Evolutionary conservation across 257 asterid genomes (phyloP).

Genomic region (Lavandula angustifolia): DNA sequence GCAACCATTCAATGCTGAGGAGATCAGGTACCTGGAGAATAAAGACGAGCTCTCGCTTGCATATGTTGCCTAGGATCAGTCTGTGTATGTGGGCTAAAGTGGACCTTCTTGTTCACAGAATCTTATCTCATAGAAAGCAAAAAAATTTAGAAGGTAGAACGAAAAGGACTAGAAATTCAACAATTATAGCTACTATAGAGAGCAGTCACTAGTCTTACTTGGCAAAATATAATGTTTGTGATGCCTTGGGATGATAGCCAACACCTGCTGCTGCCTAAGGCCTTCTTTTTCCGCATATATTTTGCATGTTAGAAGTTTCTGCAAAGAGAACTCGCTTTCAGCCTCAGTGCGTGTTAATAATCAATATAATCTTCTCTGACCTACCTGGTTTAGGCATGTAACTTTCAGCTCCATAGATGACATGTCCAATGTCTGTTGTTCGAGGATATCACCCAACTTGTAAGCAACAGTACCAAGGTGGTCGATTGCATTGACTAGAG

Average conservation of each 20-base stretch:
- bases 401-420: slow-evolving; percentile 71
- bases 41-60: slow-evolving; percentile 61
- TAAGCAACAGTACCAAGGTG: slow-evolving; percentile 98
- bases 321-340: slow-evolving; percentile 22
- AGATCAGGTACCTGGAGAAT: slow-evolving; percentile 64
- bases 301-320: slow-evolving; percentile 86
- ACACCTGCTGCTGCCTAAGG: slow-evolving; percentile 85
- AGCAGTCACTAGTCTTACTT: slow-evolving; percentile 47
- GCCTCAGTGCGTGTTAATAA: slow-evolving; percentile 33
- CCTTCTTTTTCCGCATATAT: slow-evolving; percentile 80
- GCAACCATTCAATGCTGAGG: slow-evolving; percentile 20
- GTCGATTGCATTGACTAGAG: slow-evolving; percentile 97
- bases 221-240: slow-evolving; percentile 96
- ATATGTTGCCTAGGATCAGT: slow-evolving; percentile 62
- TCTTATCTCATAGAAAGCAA: slow-evolving; percentile 46
- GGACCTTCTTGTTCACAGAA: slow-evolving; percentile 86
- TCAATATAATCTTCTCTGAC: slow-evolving; percentile 17
- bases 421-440: slow-evolving; percentile 70
- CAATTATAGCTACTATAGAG: slow-evolving; percentile 6
- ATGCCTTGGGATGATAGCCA: slow-evolving; percentile 86
- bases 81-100: slow-evolving; percentile 74
- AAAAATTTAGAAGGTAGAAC: slow-evolving; percentile 17
- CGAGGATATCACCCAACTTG: slow-evolving; percentile 85
- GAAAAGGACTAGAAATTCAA: slow-evolving; percentile 22
- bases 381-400: slow-evolving; percentile 78